Conservation (phyloP, 2,329 filamentous ascomycete genomes). For the Tolypocladium capitatum region DNA sequence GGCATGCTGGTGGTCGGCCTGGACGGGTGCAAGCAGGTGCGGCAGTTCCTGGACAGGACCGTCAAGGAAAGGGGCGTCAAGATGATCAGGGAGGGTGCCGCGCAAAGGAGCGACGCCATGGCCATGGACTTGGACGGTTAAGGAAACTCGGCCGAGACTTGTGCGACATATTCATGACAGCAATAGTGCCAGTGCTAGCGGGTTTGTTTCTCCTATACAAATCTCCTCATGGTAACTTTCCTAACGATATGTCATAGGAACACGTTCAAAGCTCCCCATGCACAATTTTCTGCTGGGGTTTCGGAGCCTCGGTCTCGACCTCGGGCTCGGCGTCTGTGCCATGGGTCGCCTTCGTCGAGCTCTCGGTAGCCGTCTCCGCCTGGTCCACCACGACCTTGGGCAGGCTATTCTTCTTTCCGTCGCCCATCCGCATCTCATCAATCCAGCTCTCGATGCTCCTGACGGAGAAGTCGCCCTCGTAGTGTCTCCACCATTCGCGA, state of each 20-base stretch:
- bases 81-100: slow-evolving; percentile 45
- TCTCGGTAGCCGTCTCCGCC: slow-evolving; percentile 14
- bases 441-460: slow-evolving; percentile 71
- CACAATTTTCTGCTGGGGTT: slow-evolving; percentile 14
- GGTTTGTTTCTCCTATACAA: neutral
- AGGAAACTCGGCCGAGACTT: neutral
- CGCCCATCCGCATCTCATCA: slow-evolving; percentile 80
- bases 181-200: neutral
- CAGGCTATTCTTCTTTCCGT: slow-evolving; percentile 66
- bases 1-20: slow-evolving; percentile 87
- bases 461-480: slow-evolving; percentile 45
- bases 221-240: neutral
- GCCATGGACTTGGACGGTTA: slow-evolving; percentile 36
- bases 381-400: slow-evolving; percentile 44
- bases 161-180: neutral
- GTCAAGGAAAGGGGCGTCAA: slow-evolving; percentile 57
- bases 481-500: slow-evolving; percentile 73
- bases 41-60: slow-evolving; percentile 66
- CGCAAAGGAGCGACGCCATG: slow-evolving; percentile 33
- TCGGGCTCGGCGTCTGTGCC: slow-evolving; percentile 13
- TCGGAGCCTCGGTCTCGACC: slow-evolving; percentile 13
- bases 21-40: slow-evolving; percentile 80
- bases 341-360: slow-evolving; percentile 4
- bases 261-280: slow-evolving; percentile 37
- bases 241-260: neutral